Conservation (phyloP, 164 flowering plant genomes). For the Piper longum region DNA sequence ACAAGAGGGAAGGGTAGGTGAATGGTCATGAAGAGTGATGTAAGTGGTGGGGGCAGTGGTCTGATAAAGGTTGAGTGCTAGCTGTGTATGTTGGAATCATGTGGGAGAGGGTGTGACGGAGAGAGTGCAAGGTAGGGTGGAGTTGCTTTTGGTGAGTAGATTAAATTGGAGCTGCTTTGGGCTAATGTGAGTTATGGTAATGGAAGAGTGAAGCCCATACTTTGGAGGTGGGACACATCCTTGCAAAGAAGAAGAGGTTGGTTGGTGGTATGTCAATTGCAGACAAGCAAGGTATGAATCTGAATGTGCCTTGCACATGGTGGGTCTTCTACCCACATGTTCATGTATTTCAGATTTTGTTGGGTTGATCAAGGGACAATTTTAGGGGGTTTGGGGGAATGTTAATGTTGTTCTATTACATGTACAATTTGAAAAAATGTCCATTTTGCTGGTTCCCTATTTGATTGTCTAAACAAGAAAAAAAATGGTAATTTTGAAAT, state of each 20-base stretch:
- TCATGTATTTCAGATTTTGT: background rate
- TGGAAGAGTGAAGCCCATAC: background rate
- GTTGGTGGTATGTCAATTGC: conserved; percentile 1
- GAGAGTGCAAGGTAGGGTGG: background rate
- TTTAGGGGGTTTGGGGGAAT: no score
- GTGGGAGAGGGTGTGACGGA: background rate
- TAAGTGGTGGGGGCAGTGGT: background rate
- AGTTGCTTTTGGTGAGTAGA: background rate
- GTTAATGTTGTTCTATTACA: no score
- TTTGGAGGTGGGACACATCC: background rate
- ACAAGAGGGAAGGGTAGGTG: conserved; percentile 1
- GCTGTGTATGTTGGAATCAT: conserved; percentile 8
- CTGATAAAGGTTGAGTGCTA: conserved; percentile 10
- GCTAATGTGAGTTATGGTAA: background rate
- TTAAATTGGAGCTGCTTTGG: no score
- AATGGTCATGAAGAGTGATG: background rate
- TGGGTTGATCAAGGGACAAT: no score
- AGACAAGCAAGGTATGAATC: background rate
- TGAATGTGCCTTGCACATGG: background rate
- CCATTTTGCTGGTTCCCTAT: no score
- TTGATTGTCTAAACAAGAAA: no score
- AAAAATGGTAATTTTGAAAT: no score
- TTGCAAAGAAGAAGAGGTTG: background rate
- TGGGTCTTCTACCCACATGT: background rate
- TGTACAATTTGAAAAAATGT: no score